A percentile compares a stretch with the other conserved stretches of the same genome.
Conservation (phyloP, 2,329 filamentous ascomycete genomes). For the Sclerotinia nivalis region DNA sequence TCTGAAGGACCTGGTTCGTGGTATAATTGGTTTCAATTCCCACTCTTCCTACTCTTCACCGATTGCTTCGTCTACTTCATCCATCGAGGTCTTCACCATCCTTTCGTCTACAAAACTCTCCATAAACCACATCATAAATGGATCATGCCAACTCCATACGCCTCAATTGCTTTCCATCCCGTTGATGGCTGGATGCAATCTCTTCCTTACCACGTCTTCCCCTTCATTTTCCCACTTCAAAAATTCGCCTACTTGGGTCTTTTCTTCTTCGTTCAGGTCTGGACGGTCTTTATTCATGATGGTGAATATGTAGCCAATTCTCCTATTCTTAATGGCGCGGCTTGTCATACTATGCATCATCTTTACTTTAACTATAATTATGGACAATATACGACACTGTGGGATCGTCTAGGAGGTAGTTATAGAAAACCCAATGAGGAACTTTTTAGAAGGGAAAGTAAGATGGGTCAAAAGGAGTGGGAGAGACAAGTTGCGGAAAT, state of each 20-base stretch:
- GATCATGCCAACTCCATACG: slow-evolving; percentile 97
- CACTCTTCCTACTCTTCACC: slow-evolving; percentile 83
- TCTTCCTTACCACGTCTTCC: slow-evolving; percentile 89
- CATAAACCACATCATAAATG: slow-evolving; percentile 99
- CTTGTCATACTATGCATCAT: slow-evolving; percentile 92
- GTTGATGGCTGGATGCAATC: slow-evolving; percentile 88
- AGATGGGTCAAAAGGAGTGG: slow-evolving; percentile 82
- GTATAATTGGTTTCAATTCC: slow-evolving; percentile 84
- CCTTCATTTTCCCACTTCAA: slow-evolving; percentile 88
- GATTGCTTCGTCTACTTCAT: slow-evolving; percentile 92
- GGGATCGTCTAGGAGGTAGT: slow-evolving; percentile 84
- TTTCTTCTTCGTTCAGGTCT: slow-evolving; percentile 93
- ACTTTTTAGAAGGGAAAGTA: slow-evolving; percentile 80
- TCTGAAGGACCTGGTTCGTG: slow-evolving; percentile 72
- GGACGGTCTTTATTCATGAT: slow-evolving; percentile 95
- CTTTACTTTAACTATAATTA: slow-evolving; percentile 89
- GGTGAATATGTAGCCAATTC: slow-evolving; percentile 92
- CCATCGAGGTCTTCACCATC: slow-evolving; percentile 82
- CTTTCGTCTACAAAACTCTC: slow-evolving; percentile 76
- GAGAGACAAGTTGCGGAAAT: slow-evolving; percentile 77
- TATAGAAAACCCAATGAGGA: slow-evolving; percentile 85
- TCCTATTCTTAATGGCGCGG: slow-evolving; percentile 89
- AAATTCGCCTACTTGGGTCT: slow-evolving; percentile 84
- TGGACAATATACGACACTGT: slow-evolving; percentile 89
- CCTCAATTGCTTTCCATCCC: slow-evolving; percentile 92